Evolutionary conservation across 345 rosid species (phyloP).

Genomic region (Citrus mangshanensis): DNA sequence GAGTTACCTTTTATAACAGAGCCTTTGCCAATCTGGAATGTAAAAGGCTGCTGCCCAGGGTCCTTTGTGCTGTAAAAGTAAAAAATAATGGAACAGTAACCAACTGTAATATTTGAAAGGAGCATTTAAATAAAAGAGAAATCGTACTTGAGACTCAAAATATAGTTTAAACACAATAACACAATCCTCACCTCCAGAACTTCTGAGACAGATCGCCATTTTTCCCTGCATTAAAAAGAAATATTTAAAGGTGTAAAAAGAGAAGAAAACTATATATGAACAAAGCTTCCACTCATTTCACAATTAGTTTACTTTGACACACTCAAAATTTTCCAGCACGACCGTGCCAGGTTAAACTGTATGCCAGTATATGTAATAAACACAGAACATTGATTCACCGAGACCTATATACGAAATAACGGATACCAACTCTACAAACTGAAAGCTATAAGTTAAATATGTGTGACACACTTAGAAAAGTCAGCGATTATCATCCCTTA

Average conservation of each 20-base stretch:
- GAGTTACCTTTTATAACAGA: constrained; percentile 68
- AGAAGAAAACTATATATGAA: neutral
- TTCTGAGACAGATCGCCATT: constrained; percentile 75
- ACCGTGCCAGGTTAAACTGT: neutral
- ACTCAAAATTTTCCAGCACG: neutral
- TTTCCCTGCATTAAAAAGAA: constrained; percentile 56
- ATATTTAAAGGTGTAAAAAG: neutral
- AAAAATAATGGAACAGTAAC: constrained; percentile 15
- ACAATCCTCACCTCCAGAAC: constrained; percentile 78
- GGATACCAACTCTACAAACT: neutral
- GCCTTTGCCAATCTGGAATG: constrained; percentile 81
- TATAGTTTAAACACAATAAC: neutral
- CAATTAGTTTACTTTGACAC: neutral
- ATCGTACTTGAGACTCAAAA: neutral
- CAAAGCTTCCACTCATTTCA: neutral
- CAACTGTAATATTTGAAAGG: neutral
- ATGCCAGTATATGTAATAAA: too few species aligned
- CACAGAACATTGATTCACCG: neutral
- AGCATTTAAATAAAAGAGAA: neutral
- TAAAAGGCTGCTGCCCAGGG: constrained; percentile 71
- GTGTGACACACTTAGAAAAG: neutral
- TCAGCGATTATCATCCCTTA: neutral
- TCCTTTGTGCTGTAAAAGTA: constrained; percentile 71
- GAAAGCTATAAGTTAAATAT: neutral
- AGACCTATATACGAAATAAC: neutral